Evolutionary conservation across 805 yeast species (phyloP), one percentile per base, ranked within the genome.

Genomic region (Limtongia smithiae): DNA sequence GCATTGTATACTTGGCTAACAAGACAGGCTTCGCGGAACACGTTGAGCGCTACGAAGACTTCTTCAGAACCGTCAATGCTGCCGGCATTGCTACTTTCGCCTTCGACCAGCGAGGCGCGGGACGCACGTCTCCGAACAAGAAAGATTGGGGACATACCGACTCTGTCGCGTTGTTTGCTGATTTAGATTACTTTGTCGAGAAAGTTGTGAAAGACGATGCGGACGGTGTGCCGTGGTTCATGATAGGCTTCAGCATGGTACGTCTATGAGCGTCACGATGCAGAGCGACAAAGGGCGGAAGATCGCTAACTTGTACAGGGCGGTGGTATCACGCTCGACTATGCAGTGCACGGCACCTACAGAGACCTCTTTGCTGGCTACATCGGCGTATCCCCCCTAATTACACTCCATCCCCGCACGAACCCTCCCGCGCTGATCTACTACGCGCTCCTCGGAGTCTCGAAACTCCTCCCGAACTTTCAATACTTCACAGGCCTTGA

Each of bases 51-150:
- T 69, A 66, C 56, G 62, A 62, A 41, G 57, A 59, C 17, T 57
- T 63, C 43, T 67, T 65, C 56, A 58, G 65, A 5, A 33, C 39
- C 2, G 48, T 69, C 5, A 61, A 68, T 4, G 51, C 40, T 11
- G 53, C 46, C 1, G 73, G 73, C 31, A 64, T 62, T 54, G 69
- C 64, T 39, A 64, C 67, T n/a, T 60, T 65, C 6, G 58, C 59
- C 11, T 68, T 64, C 46, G 74, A 70, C 50, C 71, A 67, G 59
- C 65, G 74, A 12, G 74, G 74, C 1, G 63, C 63, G 33, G 74
- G 74, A 18, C 46, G 47, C 22, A 66, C 72, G 2, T 63, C 70
- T 18, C 44, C 42, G 20, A 21, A 58, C 22, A 53, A 55, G 27
- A 58, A 60, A 42, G 61, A 62, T 6, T 63, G 51, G 46, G 73